Percentiles rank a stretch among this genome's conserved stretches.
phyloP scores from a whole-genome alignment of 2,329 filamentous ascomycete genomes.

The Trematosphaeria pertusa region DNA sequence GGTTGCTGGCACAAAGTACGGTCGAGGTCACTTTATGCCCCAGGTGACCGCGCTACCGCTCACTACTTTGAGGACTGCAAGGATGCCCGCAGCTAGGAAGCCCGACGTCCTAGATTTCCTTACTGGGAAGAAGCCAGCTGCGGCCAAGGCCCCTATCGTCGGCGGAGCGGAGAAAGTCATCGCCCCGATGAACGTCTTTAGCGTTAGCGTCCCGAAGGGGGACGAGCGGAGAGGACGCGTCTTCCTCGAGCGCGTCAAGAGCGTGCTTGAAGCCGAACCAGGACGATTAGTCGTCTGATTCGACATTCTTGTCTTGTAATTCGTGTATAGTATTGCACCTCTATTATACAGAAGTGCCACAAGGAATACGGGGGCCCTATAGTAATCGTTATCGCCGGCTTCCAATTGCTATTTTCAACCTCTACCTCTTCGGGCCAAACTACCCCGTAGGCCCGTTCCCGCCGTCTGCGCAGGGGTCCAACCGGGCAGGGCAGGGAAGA shows the following conservation, averaged over 20 bases:
- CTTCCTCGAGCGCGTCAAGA: conserved; percentile 88
- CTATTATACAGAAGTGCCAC: conserved; percentile 4
- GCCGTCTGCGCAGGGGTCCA: no score
- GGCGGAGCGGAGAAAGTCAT: conserved; percentile 43
- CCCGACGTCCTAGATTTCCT: conserved; percentile 86
- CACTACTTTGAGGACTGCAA: conserved; percentile 36
- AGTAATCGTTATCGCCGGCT: no score
- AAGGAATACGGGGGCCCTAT: no score
- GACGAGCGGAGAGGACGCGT: conserved; percentile 82
- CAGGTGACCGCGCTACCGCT: conserved; percentile 64
- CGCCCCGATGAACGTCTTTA: conserved; percentile 77
- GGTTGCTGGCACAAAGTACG: conserved; percentile 53
- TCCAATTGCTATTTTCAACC: background rate
- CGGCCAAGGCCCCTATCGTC: conserved; percentile 33
- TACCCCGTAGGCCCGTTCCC: no score
- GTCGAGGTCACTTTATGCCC: conserved; percentile 72
- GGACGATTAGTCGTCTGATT: conserved; percentile 46
- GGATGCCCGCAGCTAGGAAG: conserved; percentile 56
- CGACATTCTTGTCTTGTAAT: conserved; percentile 12
- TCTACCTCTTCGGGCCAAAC: background rate
- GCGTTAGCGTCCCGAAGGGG: conserved; percentile 75
- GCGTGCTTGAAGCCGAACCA: conserved; percentile 63
- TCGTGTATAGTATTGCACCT: conserved; percentile 9
- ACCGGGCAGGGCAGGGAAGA: no score
- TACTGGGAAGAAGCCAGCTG: conserved; percentile 38